phyloP scores from a whole-genome alignment of 2,329 filamentous ascomycete species.

The Epichloe uncinata region DNA sequence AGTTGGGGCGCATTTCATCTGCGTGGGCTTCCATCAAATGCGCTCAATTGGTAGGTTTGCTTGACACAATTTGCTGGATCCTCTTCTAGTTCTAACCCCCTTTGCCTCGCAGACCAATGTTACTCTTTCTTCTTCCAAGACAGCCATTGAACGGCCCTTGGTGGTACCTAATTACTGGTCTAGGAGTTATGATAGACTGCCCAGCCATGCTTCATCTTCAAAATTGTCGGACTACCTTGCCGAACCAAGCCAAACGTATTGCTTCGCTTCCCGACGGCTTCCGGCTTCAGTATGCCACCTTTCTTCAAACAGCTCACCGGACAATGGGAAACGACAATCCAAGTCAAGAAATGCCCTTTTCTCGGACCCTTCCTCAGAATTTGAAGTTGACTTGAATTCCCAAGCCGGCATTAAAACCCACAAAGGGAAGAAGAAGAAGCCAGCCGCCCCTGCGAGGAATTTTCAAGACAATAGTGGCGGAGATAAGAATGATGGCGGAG shows the following conservation, averaged over 20 bases:
- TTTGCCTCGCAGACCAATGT: neutral
- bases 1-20: slow-evolving; percentile 25
- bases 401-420: slow-evolving; percentile 8
- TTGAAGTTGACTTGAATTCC: slow-evolving; percentile 12
- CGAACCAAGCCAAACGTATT: slow-evolving; percentile 1
- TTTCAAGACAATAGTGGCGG: slow-evolving; percentile 5
- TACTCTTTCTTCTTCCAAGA: neutral
- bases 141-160: neutral
- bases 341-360: slow-evolving; percentile 7
- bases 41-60: neutral
- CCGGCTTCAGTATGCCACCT: neutral
- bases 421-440: slow-evolving; percentile 12
- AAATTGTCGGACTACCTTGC: neutral
- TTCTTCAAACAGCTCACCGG: neutral
- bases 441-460: slow-evolving; percentile 4
- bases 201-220: neutral
- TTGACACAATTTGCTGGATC: neutral
- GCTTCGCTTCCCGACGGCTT: slow-evolving; percentile 4
- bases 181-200: neutral
- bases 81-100: neutral
- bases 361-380: slow-evolving; percentile 10
- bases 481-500: slow-evolving; percentile 2
- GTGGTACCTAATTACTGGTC: slow-evolving; percentile 1
- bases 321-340: neutral
- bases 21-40: slow-evolving; percentile 1